Evolutionary conservation across 2,329 filamentous ascomycete species (phyloP), one percentile per base, ranked within the genome.

Genomic region (Aspergillus spinulosporus): DNA sequence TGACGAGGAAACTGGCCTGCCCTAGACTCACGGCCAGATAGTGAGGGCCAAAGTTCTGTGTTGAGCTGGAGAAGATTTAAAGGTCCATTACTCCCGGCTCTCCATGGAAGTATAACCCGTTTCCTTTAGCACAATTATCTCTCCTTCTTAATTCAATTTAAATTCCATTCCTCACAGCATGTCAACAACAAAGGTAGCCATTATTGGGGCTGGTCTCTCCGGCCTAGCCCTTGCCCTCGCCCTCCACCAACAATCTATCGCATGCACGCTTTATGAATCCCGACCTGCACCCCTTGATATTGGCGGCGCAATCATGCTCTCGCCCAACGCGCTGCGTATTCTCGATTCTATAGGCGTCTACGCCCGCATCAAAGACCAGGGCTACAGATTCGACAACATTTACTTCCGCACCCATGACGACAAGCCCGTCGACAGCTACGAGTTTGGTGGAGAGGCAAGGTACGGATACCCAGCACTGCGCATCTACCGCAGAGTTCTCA

Each of bases 301-400:
- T 26, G 80, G 80, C 15, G 83, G 83, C 2, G 82, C 80, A 0
- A 73, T 86, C 31, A 83, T 84, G 78, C 76, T 86, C 2, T 83
- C 82, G 0, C 83, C 84, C 4, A 86, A 86, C 52, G 81, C 82
- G 0, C 75, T 86, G 1, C 74, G 76, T 3, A 73, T 85, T 37
- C 74, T 87, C 0, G 79, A 85, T 58, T 66, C 64, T 0, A 67
- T 86, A 0, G 78, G 74, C 0, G 70, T 84, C 2, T 83, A 83
- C 62, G 45, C 74, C 1, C 71, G 73, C 2, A 71, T 85, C 49
- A 69, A 71, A 5, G 59, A 69, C 0, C 71, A 76, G 7, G 80
- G 78, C 43, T 83, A 77, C 68, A 74, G 79, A 14, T 84, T 84
- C 58, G 76, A 82, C 1, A 70, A 69, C 0, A 72, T 84, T 0